Evolutionary conservation across 768 basidiomycete genomes (phyloP), one percentile per base, ranked within the genome.

Genomic region (Suillus lakei): DNA sequence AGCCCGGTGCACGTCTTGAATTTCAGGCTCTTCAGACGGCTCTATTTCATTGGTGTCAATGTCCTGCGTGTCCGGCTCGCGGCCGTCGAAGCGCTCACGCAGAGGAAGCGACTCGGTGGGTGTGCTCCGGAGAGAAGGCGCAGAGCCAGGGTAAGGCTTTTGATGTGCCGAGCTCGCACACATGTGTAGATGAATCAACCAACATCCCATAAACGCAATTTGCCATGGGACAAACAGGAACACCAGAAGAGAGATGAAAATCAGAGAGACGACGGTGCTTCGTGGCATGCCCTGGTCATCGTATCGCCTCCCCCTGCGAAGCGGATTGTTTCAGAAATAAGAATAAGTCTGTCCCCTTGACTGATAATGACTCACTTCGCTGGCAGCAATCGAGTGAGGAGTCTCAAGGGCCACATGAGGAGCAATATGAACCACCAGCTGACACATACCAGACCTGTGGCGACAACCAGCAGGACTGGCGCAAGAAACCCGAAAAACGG

Each of bases 161-260:
- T 62, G 46, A 59, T 69, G 64, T 48, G 51, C 48, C 41, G 68
- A 61, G 43, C 74, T 78, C 21, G 84, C 84, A 69, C 91, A 93
- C 43, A 87, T 89, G 70, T 86, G 80, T 53, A 93, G 78, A 66
- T 95, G 93, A 60, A 91, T 86, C n/a, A 89, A 66, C 88, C 93
- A 93, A 68, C 89, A 89, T 23, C 92, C 89, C 28, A 97, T 83
- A 77, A 91, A 96, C 5, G 91, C 95, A 12, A 96, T 91, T 77
- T 98, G 96, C 88, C 93, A 95, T 0, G 96, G 96, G n/a, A 96
- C 81, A 61, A 95, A 78, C 44, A 92, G 68, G 65, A 90, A 85
- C 44, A 96, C 88, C n/a, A 90, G 78, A 18, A 84, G 67, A 60
- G 90, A 82, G 39, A 96, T 83, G 23, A 90, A 58, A 8, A 73